Evolutionary conservation across 371 early-diverging fungal species (phyloP), one percentile per base, ranked within the genome.

Genomic region (Blakeslea trispora): DNA sequence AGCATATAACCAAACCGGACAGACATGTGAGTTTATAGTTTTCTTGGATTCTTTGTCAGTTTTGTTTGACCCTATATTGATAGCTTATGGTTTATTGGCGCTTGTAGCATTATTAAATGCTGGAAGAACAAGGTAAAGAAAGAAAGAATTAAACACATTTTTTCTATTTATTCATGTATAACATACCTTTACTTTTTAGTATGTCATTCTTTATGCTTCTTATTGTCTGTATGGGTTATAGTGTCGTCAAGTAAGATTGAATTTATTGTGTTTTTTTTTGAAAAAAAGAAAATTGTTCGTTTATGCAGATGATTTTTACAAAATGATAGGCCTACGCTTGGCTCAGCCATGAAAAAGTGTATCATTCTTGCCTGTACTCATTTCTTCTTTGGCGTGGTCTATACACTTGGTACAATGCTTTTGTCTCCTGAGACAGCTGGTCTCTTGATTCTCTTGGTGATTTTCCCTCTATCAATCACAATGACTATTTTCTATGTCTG

Each of bases 401-500:
- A 96, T 64, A 88, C 91, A 2, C 75, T 89, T 22, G 93, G 92
- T 35, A 82, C 91, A 7, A 82, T 93, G 81, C 67, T 93, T 8
- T 74, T 90, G 18, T 79, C 86, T 5, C 86, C 89, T 0, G 91
- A 93, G 44, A 81, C 88, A 40, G 85, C 85, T 11, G 82, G 83
- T 7, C 77, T 83, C 51, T 66, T 90, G 18, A 86, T 92, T 13
- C 63, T 98, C 28, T 57, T 95, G 43, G 90, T 92, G 18, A 87
- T 92, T 15, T 81, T 98, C 19, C 98, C 98, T 0, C 73, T 97
- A 21, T 84, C 96, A 0, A 66, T 91, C 19, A 91, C 94, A 35
- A 92, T 95, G 93, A 93, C 92, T 0, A 76, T 85, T 18, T 97
- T 98, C 59, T 97, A 97, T 68, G 79, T 91, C n/a, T 95, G 97